These are phyloP conservation scores for Melaleuca alternifolia DNA, from an alignment of 345 rosid genomes.

Conservation along the genomic window DNA sequence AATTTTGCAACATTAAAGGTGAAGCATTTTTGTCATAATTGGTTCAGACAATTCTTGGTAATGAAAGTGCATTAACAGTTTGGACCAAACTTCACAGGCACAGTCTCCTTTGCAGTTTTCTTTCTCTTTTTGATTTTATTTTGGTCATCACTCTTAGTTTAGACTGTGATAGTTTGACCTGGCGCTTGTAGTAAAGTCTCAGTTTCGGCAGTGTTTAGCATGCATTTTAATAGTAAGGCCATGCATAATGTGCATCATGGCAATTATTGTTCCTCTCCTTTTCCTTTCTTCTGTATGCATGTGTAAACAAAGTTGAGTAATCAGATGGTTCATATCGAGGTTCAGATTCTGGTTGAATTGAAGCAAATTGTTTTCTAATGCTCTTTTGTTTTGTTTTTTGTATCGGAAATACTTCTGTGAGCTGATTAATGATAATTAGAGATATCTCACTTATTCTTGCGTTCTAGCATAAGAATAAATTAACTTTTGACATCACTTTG, in stretches of 20 bases:
- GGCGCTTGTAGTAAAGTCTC: not conserved
- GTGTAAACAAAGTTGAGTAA: not conserved
- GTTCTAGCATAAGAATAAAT: not conserved
- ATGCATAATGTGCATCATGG: not conserved
- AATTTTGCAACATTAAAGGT: constrained; percentile 47
- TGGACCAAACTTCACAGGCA: not conserved
- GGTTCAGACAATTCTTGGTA: not conserved
- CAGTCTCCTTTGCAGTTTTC: not conserved
- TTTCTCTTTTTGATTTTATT: not conserved
- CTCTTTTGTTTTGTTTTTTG: not conserved
- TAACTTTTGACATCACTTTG: not conserved
- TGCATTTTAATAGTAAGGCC: not conserved
- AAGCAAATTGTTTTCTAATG: not conserved
- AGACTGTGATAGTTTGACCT: not conserved
- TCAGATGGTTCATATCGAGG: not conserved
- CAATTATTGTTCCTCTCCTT: not conserved
- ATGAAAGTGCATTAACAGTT: not conserved
- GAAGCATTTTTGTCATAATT: not conserved
- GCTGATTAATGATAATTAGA: not conserved
- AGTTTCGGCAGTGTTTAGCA: not conserved
- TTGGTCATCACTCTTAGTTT: not conserved
- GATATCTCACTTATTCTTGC: not conserved
- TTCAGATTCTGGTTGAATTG: not conserved
- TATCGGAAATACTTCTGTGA: not conserved
- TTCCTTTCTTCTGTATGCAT: not conserved